Conservation (phyloP, 257 asterid species). For the Solanum ossicruentum region DNA sequence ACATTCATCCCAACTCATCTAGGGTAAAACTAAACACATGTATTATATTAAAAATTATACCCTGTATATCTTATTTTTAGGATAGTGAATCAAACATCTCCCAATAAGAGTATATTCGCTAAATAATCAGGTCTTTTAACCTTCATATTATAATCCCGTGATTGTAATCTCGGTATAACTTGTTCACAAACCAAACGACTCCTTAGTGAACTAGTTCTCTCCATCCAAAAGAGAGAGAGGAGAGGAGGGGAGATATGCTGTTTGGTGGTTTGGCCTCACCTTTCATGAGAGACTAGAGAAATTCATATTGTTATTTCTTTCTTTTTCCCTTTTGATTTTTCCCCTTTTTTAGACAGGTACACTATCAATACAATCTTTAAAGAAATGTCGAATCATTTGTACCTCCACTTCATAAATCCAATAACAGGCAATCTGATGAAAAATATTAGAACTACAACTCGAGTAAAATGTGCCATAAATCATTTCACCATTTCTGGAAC, state of each 20-base stretch:
- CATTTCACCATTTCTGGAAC: neutral
- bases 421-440: neutral
- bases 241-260: neutral
- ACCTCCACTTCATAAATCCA: neutral
- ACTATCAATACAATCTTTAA: neutral
- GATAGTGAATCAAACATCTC: neutral
- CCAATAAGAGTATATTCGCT: neutral
- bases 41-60: neutral
- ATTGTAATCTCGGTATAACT: neutral
- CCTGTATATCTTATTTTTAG: neutral
- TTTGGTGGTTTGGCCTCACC: neutral
- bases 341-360: neutral
- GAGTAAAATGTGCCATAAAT: neutral
- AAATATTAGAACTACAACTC: neutral
- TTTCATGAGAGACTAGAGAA: neutral
- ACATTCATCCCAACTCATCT: neutral
- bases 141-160: neutral
- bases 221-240: neutral
- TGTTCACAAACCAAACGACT: neutral
- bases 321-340: neutral
- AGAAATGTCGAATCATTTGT: neutral
- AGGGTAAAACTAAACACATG: neutral
- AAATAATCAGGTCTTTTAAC: neutral
- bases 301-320: neutral
- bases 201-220: neutral